These are phyloP conservation scores for Sonneratia alba DNA, from an alignment of 345 rosid genomes.

Conservation along the genomic window DNA sequence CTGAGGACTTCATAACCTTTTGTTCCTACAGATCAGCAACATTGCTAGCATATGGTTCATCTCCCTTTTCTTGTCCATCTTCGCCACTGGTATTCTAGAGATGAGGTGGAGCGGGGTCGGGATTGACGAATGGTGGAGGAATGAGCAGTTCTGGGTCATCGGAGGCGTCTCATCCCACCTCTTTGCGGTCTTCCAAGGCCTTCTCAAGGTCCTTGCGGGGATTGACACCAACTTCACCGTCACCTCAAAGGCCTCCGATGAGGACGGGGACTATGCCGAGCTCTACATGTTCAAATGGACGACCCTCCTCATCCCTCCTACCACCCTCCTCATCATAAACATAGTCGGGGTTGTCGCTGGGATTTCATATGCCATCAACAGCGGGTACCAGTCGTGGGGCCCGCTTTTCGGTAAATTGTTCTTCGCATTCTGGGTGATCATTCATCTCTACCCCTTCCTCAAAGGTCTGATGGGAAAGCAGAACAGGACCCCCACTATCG, in stretches of 20 bases:
- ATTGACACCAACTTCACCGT: conserved; percentile 87
- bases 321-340: conserved; percentile 74
- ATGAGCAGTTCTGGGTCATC: conserved; percentile 92
- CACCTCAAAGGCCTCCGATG: conserved; percentile 83
- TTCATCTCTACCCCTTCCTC: conserved; percentile 87
- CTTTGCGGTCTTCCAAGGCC: conserved; percentile 80
- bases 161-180: conserved; percentile 88
- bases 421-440: conserved; percentile 89
- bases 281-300: conserved; percentile 93
- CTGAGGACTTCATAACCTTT: background rate
- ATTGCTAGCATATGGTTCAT: conserved; percentile 85
- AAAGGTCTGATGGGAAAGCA: conserved; percentile 93
- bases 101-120: conserved; percentile 97
- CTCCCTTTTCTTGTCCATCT: conserved; percentile 82
- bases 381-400: conserved; percentile 86
- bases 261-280: conserved; percentile 70
- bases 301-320: conserved; percentile 85
- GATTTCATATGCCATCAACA: conserved; percentile 73
- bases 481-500: conserved; percentile 84
- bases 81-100: conserved; percentile 81
- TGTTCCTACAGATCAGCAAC: conserved; percentile 60
- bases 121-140: conserved; percentile 96
- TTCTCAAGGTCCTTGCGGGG: conserved; percentile 86
- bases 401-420: conserved; percentile 82
- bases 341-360: conserved; percentile 87